Evolutionary conservation across 1,284 basidiomycete genomes (phyloP).

Genomic region (Lentinula novae-zelandiae): DNA sequence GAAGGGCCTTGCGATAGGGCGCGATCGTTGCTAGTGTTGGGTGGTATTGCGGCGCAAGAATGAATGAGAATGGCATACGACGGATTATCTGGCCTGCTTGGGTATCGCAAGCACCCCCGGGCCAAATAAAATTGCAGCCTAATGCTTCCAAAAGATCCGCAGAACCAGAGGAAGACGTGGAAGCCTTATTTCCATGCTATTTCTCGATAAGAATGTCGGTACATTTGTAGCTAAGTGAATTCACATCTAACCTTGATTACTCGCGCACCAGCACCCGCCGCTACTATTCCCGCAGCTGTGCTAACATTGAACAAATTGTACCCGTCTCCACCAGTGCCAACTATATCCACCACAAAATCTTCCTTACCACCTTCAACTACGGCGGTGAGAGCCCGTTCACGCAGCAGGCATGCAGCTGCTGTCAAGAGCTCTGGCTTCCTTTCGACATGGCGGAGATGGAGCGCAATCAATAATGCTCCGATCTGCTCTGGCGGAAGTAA

Average conservation of each 20-base stretch:
- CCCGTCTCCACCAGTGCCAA: conserved; percentile 85
- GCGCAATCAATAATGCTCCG: conserved; percentile 80
- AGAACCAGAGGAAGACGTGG: conserved; percentile 92
- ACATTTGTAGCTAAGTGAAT: not conserved
- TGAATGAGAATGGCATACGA: conserved; percentile 12
- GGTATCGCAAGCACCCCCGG: not conserved
- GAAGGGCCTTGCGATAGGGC: conserved; percentile 82
- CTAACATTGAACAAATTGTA: conserved; percentile 98
- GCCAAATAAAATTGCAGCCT: conserved; percentile 71
- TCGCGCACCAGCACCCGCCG: conserved; percentile 89
- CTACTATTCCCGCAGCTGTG: conserved; percentile 92
- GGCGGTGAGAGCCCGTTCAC: conserved; percentile 61
- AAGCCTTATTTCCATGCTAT: conserved; percentile 91
- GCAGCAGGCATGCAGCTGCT: conserved; percentile 73
- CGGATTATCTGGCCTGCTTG: conserved; percentile 22
- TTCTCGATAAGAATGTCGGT: conserved; percentile 5
- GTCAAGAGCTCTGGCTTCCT: conserved; percentile 71
- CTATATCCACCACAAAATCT: conserved; percentile 73
- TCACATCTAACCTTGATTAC: conserved; percentile 80
- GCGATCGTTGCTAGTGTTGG: conserved; percentile 74
- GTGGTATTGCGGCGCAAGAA: conserved; percentile 13
- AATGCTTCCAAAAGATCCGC: conserved; percentile 90
- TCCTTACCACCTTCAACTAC: conserved; percentile 51
- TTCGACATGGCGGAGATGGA: conserved; percentile 77
- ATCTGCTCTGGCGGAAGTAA: conserved; percentile 66